A percentile compares a stretch with the other conserved stretches of the same genome.
phyloP scores from a whole-genome alignment of 768 basidiomycete species.

The Chalciporus sphaerocephalus region DNA sequence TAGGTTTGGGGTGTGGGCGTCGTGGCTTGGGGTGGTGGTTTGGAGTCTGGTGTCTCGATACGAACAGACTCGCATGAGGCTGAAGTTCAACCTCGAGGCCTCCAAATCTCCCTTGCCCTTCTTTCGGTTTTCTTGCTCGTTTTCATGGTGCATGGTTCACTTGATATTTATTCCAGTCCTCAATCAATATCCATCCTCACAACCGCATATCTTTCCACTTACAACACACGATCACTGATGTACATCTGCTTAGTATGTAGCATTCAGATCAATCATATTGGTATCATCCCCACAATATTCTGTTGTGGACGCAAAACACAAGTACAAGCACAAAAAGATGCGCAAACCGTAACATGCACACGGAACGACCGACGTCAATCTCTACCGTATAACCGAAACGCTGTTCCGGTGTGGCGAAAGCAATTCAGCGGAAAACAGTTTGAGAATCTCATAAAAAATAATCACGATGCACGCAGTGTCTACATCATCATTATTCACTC shows the following conservation, averaged over 20 bases:
- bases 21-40: neutral
- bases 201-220: neutral
- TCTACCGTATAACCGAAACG: too few relatives aligned
- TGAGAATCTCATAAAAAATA: too few relatives aligned
- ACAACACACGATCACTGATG: neutral
- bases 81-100: too few relatives aligned
- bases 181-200: neutral
- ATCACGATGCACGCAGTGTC: too few relatives aligned
- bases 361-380: too few relatives aligned
- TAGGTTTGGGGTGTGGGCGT: conserved; percentile 7
- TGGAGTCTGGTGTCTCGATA: neutral
- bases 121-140: neutral
- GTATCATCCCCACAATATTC: neutral
- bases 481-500: too few relatives aligned
- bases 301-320: too few relatives aligned
- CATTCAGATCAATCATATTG: neutral
- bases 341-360: too few relatives aligned
- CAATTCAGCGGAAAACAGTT: too few relatives aligned
- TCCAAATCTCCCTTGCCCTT: neutral
- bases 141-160: neutral
- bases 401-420: too few relatives aligned
- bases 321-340: too few relatives aligned
- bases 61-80: too few relatives aligned
- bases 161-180: neutral
- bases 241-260: neutral